Base-by-base conservation (phyloP, 2,329 filamentous ascomycete species). In the Xylaria sp. region DNA sequence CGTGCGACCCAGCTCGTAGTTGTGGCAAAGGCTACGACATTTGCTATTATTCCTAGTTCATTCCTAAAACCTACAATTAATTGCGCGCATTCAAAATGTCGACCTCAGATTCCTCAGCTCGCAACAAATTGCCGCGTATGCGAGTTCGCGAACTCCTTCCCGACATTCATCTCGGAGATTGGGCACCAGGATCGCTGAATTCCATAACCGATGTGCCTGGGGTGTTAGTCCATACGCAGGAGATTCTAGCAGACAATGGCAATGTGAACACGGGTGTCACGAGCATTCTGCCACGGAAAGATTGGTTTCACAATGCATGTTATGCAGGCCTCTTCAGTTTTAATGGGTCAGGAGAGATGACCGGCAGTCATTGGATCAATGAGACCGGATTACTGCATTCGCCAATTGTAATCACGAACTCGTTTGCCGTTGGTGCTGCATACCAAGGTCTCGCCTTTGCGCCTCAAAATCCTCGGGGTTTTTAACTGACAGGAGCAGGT, bases 391-490 rank as follows among this genome's bases (percentile, higher is more conserved):
- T 87, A 3, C 73, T 88, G 3, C 80, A 83, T 55, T 85, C 82
- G 2, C 87, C 86, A 3, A 83, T 89, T 58, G 71, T 87, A 54
- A 77, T 89, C 54, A 89, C 86, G 2, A 86, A 84, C 53, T 83
- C 82, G 3, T 82, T 86, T 38, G 78, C 81, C 1, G 80, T 89
- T 0, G 87, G 87, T 1, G 81, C 82, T 8, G 84, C 80, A 1
- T 86, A 86, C 67, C 81, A 85, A 54, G 86, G 86, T 4, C 31
- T 7, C 7, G 31, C 13, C 7, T 35, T 35, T 35, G 7, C 7
- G 13, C 2, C 76, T 98, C 95, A 63, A 86, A 83, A 75, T 99
- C 95, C 33, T 97, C 93, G 0, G 94, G 93, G 71, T 98, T 90
- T 60, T 84, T 88, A 3, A 96, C 91, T 0, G 93, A 90, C 58